phyloP scores from a whole-genome alignment of 495 filamentous ascomycete genomes.

The Filosporella fistucella region DNA sequence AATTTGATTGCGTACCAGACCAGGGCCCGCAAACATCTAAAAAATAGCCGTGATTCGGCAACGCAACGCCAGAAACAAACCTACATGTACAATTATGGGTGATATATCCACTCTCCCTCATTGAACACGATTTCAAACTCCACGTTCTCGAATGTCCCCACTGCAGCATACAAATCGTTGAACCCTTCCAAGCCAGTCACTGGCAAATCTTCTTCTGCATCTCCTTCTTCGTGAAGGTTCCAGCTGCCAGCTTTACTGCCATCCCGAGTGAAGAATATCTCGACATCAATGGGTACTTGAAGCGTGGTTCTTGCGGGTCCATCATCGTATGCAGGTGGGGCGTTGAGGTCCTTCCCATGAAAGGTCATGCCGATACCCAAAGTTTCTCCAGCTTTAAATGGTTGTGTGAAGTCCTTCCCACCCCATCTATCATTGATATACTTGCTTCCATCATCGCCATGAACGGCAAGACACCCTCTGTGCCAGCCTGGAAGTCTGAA shows the following conservation, averaged over 20 bases:
- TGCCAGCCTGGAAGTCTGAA: slow-evolving; percentile 94
- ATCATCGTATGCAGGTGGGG: slow-evolving; percentile 24
- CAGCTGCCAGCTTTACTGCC: slow-evolving; percentile 62
- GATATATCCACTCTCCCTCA: slow-evolving; percentile 20
- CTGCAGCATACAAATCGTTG: slow-evolving; percentile 73
- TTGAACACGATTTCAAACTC: slow-evolving; percentile 68
- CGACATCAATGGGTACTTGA: slow-evolving; percentile 37
- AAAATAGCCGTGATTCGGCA: too few relatives aligned
- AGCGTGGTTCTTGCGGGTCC: slow-evolving; percentile 16
- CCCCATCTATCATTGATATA: slow-evolving; percentile 87
- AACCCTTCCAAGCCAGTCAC: slow-evolving; percentile 74
- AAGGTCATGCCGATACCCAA: slow-evolving; percentile 67
- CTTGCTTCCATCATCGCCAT: slow-evolving; percentile 83
- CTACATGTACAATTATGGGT: too few relatives aligned
- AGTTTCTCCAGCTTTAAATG: slow-evolving; percentile 42
- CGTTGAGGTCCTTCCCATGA: slow-evolving; percentile 24
- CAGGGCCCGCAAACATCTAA: not conserved
- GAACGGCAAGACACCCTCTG: slow-evolving; percentile 76
- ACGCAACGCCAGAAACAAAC: too few relatives aligned
- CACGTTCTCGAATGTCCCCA: slow-evolving; percentile 70
- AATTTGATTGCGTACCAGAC: too few relatives aligned
- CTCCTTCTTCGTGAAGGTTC: slow-evolving; percentile 81
- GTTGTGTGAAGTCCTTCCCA: slow-evolving; percentile 63
- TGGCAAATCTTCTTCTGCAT: slow-evolving; percentile 57
- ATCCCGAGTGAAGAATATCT: slow-evolving; percentile 77